phyloP scores from a whole-genome alignment of 78 protist genomes.

The Monosiga brevicollis region DNA sequence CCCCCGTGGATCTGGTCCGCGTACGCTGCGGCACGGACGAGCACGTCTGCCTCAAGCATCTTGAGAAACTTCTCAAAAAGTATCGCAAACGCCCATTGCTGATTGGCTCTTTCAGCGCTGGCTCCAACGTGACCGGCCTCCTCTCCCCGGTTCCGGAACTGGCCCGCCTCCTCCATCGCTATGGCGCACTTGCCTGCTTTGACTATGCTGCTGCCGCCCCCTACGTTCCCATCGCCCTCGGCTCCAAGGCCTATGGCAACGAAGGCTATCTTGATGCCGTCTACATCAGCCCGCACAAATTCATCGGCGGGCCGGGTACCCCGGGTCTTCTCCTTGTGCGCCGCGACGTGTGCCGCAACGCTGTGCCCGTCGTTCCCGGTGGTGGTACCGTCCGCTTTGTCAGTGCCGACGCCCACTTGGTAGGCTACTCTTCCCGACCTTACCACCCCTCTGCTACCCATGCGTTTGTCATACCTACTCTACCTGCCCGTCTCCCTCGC shows the following conservation, averaged over 20 bases:
- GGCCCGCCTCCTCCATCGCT: conserved; percentile 38
- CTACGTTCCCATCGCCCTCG: conserved; percentile 52
- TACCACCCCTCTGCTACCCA: too few species aligned
- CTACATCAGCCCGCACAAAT: conserved; percentile 78
- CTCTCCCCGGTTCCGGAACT: conserved; percentile 42
- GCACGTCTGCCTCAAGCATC: conserved; percentile 19
- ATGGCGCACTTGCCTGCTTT: conserved; percentile 60
- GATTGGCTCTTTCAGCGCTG: conserved; percentile 78
- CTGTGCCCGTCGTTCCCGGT: conserved; percentile 25
- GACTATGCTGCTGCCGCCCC: conserved; percentile 88
- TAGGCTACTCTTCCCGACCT: too few species aligned
- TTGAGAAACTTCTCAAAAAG: conserved; percentile 15
- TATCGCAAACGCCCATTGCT: not conserved
- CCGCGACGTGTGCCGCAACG: conserved; percentile 21
- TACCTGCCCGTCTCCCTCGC: too few species aligned
- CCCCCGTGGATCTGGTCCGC: conserved; percentile 19
- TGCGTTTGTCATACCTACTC: too few species aligned
- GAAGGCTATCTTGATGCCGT: conserved; percentile 64
- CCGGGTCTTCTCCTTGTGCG: conserved; percentile 69
- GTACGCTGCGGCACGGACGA: conserved; percentile 24
- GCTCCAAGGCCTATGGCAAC: not conserved
- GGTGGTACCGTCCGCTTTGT: conserved; percentile 83
- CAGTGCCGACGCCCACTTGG: conserved; percentile 29
- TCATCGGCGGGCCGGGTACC: conserved; percentile 81
- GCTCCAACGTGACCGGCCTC: conserved; percentile 82